Percentiles rank a stretch among this genome's conserved stretches.
Evolutionary conservation across 1,139 yeast species (phyloP).

Genomic region (Scheffersomyces stambukii): DNA sequence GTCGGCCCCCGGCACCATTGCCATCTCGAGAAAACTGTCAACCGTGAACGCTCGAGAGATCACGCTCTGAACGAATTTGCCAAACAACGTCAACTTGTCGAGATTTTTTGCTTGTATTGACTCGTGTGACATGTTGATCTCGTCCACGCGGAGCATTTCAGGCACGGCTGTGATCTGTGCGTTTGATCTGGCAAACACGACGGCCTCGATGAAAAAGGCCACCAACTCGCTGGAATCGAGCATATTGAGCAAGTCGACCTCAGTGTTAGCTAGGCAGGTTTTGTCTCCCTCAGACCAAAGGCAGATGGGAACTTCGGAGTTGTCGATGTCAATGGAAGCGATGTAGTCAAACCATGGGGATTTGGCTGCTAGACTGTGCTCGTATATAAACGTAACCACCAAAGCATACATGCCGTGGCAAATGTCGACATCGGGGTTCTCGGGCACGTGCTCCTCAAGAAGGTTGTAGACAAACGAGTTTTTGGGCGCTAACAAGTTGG

Average conservation of each 20-base stretch:
- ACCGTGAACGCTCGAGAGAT: conserved; percentile 79
- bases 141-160: conserved; percentile 21
- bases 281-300: conserved; percentile 59
- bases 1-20: conserved; percentile 89
- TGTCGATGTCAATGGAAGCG: conserved; percentile 44
- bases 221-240: conserved; percentile 56
- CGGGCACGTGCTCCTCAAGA: conserved; percentile 46
- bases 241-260: conserved; percentile 60
- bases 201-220: conserved; percentile 49
- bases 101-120: conserved; percentile 6
- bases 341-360: conserved; percentile 81
- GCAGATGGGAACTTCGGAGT: conserved; percentile 46
- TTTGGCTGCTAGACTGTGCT: conserved; percentile 40
- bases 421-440: conserved; percentile 28
- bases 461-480: conserved; percentile 67
- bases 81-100: conserved; percentile 37
- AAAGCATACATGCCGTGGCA: conserved; percentile 59
- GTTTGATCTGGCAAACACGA: conserved; percentile 42
- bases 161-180: conserved; percentile 34
- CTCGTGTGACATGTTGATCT: conserved; percentile 3
- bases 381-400: conserved; percentile 69
- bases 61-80: conserved; percentile 52
- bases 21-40: conserved; percentile 69
- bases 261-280: conserved; percentile 56
- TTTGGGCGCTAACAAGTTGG: conserved; percentile 50